Base-by-base conservation (phyloP, 2,329 filamentous ascomycete species). In the Apiospora arundinis region DNA sequence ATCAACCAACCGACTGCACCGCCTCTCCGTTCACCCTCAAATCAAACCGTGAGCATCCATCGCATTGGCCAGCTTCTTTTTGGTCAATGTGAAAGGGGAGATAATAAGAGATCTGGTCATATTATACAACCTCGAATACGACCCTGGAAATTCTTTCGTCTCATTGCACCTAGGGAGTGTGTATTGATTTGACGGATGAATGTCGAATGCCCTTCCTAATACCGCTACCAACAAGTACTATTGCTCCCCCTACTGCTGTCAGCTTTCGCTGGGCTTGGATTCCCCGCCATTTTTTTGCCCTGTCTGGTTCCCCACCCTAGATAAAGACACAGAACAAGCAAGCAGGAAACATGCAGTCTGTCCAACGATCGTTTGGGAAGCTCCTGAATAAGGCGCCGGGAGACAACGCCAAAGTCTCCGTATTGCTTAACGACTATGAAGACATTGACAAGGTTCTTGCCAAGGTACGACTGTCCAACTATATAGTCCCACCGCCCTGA, bases 401-500 rank as follows among this genome's bases (percentile, higher is more conserved):
- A 71, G 92, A 96, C 81, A 92, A 94, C 79, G 91, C 91, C 74
- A 92, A 94, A 78, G 91, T 95, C 65, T 91, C 91, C 14, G 87
- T 92, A 63, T 85, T 96, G 70, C 84, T 97, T 71, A 91, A 90
- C 76, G 93, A 96, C 78, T 96, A 95, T 79, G 92, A 94, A 76
- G 91, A 95, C 81, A 92, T 92, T 37, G 92, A 96, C 80, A 89
- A 89, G 75, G 88, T 95, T 79, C 86, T 96, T 74, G 87, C 89
- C 74, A 91, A 90, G 86, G 93, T 94, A 84, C 8, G 52, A 12
- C 52, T 21, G 18, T 12, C 4, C 4, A 32, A 45, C 42, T 45
- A 44, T 37, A 32, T 32, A 6, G 3, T 32, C 32, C 32, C 32
- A 32, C 32, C 32, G 32, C 63, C 52, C 56, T 28, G 37, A 37